Evolutionary conservation across 805 yeast genomes (phyloP).

Genomic region (Peterozyma toletana): DNA sequence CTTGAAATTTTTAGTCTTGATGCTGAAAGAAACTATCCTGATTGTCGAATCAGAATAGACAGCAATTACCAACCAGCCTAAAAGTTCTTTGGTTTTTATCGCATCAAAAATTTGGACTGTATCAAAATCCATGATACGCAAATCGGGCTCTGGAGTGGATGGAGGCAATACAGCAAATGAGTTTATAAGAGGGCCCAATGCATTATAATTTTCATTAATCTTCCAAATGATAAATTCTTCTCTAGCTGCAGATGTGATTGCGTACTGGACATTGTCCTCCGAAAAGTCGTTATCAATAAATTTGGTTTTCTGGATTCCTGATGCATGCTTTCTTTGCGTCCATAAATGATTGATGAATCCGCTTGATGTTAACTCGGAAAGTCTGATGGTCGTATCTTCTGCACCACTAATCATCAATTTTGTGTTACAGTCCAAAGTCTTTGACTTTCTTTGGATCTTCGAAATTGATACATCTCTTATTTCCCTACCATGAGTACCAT

Average conservation of each 20-base stretch:
- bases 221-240: constrained; percentile 88
- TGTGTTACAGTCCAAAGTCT: constrained; percentile 13
- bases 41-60: constrained; percentile 85
- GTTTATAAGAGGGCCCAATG: constrained; percentile 34
- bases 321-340: constrained; percentile 74
- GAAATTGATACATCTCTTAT: constrained; percentile 67
- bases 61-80: constrained; percentile 50
- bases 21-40: constrained; percentile 52
- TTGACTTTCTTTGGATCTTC: constrained; percentile 13
- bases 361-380: constrained; percentile 33
- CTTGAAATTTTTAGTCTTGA: constrained; percentile 27
- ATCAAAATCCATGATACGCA: constrained; percentile 85
- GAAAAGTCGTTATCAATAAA: constrained; percentile 40
- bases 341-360: constrained; percentile 44
- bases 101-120: constrained; percentile 29
- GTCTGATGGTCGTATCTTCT: constrained; percentile 75
- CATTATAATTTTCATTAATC: constrained; percentile 26
- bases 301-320: constrained; percentile 76
- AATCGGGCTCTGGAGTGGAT: constrained; percentile 58
- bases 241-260: constrained; percentile 66
- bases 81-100: constrained; percentile 11
- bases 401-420: constrained; percentile 66
- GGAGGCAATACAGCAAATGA: constrained; percentile 51
- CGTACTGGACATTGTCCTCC: constrained; percentile 12
- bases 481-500: constrained; percentile 90